A percentile compares a stretch with the other conserved stretches of the same genome.
Evolutionary conservation across 2,329 filamentous ascomycete species (phyloP).

Genomic region (Pestalotiopsis sp.): DNA sequence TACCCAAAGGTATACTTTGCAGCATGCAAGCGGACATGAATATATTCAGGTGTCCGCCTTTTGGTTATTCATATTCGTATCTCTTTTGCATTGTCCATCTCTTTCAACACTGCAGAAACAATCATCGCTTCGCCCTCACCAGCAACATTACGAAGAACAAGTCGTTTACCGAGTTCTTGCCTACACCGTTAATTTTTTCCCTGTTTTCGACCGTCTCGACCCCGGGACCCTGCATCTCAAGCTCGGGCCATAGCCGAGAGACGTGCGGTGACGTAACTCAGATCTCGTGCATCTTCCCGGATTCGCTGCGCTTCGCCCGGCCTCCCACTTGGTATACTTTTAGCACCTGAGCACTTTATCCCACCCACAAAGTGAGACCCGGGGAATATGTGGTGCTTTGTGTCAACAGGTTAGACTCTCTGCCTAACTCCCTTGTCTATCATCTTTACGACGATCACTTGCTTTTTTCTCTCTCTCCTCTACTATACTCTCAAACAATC

Average conservation of each 20-base stretch:
- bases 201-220: conserved; percentile 8
- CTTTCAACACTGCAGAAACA: neutral
- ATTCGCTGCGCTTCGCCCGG: neutral
- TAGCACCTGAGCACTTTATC: conserved; percentile 3
- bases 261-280: conserved; percentile 6
- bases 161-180: neutral
- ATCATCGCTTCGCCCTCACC: neutral
- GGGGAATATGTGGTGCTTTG: conserved; percentile 12
- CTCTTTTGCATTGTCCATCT: neutral
- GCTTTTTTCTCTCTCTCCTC: neutral
- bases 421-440: neutral
- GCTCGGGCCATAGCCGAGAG: conserved; percentile 10
- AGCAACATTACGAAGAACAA: neutral
- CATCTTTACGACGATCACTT: neutral
- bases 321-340: conserved; percentile 6
- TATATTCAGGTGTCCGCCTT: neutral
- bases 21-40: neutral
- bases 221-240: conserved; percentile 13
- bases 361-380: conserved; percentile 5
- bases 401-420: conserved; percentile 14
- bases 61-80: no score
- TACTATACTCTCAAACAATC: neutral
- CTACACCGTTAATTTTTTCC: conserved; percentile 1
- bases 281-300: conserved; percentile 5
- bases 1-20: neutral